A percentile compares a stretch with the other conserved stretches of the same genome.
Conservation (phyloP, 2,329 filamentous ascomycete species). For the Hypoxylon sp. region DNA sequence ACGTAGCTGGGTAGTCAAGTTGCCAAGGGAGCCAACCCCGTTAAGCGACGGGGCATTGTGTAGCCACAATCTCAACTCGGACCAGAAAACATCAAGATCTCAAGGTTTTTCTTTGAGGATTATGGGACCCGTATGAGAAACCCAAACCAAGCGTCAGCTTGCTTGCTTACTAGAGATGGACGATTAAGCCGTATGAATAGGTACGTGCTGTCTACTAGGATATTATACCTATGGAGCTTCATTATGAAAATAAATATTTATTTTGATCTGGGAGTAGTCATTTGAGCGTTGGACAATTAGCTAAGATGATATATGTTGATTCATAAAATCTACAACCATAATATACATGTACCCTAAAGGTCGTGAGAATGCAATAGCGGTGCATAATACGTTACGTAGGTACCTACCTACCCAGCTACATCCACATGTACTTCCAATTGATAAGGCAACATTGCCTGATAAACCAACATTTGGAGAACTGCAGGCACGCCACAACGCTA, state of each 20-base stretch:
- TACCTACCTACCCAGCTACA: not conserved
- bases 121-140: constrained; percentile 6
- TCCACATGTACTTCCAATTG: not conserved
- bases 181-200: constrained; percentile 2
- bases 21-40: constrained; percentile 19
- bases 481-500: constrained; percentile 10
- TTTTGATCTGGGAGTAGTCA: not conserved
- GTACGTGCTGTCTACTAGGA: not conserved
- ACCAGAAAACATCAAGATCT: constrained; percentile 29
- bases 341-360: not conserved
- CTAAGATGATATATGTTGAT: constrained; percentile 3
- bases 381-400: not conserved
- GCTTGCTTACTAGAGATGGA: constrained; percentile 7
- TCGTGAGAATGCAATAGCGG: not conserved
- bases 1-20: constrained; percentile 13
- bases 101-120: constrained; percentile 10
- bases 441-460: constrained; percentile 1
- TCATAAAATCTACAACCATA: not conserved
- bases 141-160: constrained; percentile 8
- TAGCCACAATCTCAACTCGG: constrained; percentile 27
- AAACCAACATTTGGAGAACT: constrained; percentile 19
- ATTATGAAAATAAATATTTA: not conserved
- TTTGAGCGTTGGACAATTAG: constrained; percentile 1
- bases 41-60: constrained; percentile 24
- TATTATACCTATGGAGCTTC: not conserved